Evolutionary conservation across 108 stramenopile genomes (phyloP), one percentile per base, ranked within the genome.

Genomic region (Skeletonema menzelii): DNA sequence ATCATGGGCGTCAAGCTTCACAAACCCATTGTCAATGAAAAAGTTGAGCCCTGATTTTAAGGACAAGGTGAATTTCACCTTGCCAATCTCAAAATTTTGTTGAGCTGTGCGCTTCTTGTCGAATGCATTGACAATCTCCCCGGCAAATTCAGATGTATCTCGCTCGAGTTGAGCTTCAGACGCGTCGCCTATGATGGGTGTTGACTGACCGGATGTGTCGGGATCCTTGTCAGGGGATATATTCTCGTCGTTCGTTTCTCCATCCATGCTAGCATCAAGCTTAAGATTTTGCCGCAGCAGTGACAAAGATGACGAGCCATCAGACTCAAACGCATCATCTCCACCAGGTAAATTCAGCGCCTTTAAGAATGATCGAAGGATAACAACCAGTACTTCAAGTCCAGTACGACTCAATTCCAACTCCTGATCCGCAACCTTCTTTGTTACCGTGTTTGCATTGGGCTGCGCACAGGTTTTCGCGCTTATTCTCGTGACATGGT

Each of bases 1-100:
- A 13, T 77, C 88, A 14, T 78, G 73, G 2, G 99, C 97, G 28
- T 96, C 92, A 35, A 87, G 82, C 28, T 87, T 59, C 38, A 97
- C 83, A 65, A 95, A 90, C 17, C 94, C 96, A 73, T 85, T 88
- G 24, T 91, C 87, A 46, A 91, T 89, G 59, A 99, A 91, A 84
- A 87, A 98, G 35, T 67, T 69, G 40, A 99, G 65, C 8, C 99
- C 99, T 20, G 80, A 70, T 67, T 96, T 95, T 17, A 97, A 86
- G 17, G 91, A 95, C 60, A 99, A 68, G 7, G 92, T 98, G 74
- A 99, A 99, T 82, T 97, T 96, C 49, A 99, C 85, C 32, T 86
- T 81, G 8, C 98, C 98, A 30, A 91, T 82, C 63, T 95, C 88
- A 42, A 98, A 91, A 65, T 97, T 97, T 61, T 94, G 91, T 59